Evolutionary conservation across 2,329 filamentous ascomycete species (phyloP).

Genomic region (Sporothrix protearum): DNA sequence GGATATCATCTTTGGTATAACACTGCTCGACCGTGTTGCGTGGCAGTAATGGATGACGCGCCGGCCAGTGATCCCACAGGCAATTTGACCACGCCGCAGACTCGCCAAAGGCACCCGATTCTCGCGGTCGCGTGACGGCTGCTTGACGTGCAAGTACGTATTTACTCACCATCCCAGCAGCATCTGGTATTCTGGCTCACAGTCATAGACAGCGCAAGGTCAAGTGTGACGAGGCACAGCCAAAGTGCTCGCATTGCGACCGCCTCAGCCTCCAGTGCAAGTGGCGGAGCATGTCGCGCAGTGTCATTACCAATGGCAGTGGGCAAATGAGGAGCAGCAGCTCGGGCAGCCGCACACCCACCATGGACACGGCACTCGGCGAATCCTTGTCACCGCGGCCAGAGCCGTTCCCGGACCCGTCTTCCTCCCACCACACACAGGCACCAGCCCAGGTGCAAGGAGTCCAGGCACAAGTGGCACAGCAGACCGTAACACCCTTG

Average conservation of each 20-base stretch:
- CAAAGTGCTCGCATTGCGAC: slow-evolving; percentile 51
- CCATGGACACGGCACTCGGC: background rate
- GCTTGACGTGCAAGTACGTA: slow-evolving; percentile 47
- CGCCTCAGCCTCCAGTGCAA: slow-evolving; percentile 51
- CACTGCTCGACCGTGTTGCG: background rate
- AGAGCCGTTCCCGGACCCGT: slow-evolving; percentile 35
- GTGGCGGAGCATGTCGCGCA: slow-evolving; percentile 38
- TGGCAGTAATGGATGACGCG: slow-evolving; percentile 4
- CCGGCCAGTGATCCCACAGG: background rate
- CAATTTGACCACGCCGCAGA: background rate
- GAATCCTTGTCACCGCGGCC: background rate
- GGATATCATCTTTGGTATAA: too few species aligned
- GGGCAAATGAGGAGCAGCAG: background rate
- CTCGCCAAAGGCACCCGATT: slow-evolving; percentile 11
- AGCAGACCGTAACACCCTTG: background rate
- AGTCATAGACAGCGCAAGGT: slow-evolving; percentile 48
- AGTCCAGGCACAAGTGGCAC: background rate
- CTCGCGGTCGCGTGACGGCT: slow-evolving; percentile 35
- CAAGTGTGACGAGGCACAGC: slow-evolving; percentile 50
- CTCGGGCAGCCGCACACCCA: background rate
- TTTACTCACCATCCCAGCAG: background rate
- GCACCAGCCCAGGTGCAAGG: background rate
- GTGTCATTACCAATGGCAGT: background rate
- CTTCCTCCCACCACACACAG: background rate
- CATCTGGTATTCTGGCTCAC: background rate